These are phyloP conservation scores for Vigna unguiculata DNA, from an alignment of 306 rosid species.

Conservation along the genomic window DNA sequence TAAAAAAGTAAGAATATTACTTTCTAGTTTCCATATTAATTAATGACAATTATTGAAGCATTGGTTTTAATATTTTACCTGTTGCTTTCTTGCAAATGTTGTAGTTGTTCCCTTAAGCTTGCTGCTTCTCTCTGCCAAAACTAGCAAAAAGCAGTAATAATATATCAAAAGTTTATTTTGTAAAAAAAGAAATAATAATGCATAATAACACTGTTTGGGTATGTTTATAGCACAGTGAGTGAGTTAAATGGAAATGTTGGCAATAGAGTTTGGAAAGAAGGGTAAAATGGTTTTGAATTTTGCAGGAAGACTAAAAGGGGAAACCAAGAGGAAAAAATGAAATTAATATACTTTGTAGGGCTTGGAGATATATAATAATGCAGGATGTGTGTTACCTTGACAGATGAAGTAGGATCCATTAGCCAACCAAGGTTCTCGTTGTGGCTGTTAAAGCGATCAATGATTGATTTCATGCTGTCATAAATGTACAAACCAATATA, in stretches of 20 bases:
- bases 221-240: too few relatives aligned
- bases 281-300: too few relatives aligned
- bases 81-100: slow-evolving; percentile 59
- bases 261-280: too few relatives aligned
- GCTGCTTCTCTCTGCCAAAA: slow-evolving; percentile 75
- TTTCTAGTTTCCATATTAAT: background rate
- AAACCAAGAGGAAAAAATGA: background rate
- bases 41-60: background rate
- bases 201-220: background rate
- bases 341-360: background rate
- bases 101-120: slow-evolving; percentile 67
- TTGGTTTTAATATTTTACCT: slow-evolving; percentile 53
- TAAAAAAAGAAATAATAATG: background rate
- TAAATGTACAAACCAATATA: background rate
- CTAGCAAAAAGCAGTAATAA: slow-evolving; percentile 43
- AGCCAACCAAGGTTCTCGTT: slow-evolving; percentile 46
- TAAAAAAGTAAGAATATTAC: background rate
- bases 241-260: too few relatives aligned
- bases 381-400: slow-evolving; percentile 46
- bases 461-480: slow-evolving; percentile 57
- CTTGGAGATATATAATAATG: background rate
- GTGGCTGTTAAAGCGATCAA: slow-evolving; percentile 55
- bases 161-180: background rate
- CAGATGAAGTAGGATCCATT: slow-evolving; percentile 50
- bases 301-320: too few relatives aligned